Evolutionary conservation across 2,329 filamentous ascomycete species (phyloP), one percentile per base, ranked within the genome.

Genomic region (Didymella segeticola): DNA sequence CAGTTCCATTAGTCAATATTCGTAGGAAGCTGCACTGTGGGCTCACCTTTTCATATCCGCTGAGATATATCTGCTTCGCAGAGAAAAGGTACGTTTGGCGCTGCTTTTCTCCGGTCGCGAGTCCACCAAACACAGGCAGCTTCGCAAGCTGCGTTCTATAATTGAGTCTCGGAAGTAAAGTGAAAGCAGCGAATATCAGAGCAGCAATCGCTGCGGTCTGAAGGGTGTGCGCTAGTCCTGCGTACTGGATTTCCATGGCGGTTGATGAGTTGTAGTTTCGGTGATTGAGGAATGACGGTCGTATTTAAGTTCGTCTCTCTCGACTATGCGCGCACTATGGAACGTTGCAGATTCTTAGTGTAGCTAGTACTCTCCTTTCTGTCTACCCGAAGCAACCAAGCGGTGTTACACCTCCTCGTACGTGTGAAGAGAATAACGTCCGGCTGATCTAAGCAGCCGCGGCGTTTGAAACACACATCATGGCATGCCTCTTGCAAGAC

Each of bases 1-100:
- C 2, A 1, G n/a, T 11, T 15, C 22, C 11, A 42, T 66, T 5
- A 70, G 47, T 26, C 27, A 9, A 6, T 7, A 8, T 10, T 25
- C 9, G 17, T n/a, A 15, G n/a, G 25, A 14, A 19, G 9, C 19
- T 15, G 14, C 9, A 5, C 2, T 6, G 10, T 10, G n/a, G 17
- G 27, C 43, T 30, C 37, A 70, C 69, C 50, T 70, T 69, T 20
- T 58, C 22, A 52, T 73, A 70, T 10, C 70, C 71, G 4, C 70
- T 58, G 17, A 30, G 26, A 31, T 72, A 73, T 17, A 73, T 49
- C 11, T 58, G 56, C 53, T 58, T 68, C 4, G 67, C 68, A 14
- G 59, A 61, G 1, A 43, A 37, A 7, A 72, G 36, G 12, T 55
- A 73, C 7, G 43, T 50, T n/a, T 61, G 52, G 10, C 67, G 57